These are phyloP conservation scores for Globisporangium megalacanthum DNA, from an alignment of 352 stramenopile species.

Conservation along the genomic window DNA sequence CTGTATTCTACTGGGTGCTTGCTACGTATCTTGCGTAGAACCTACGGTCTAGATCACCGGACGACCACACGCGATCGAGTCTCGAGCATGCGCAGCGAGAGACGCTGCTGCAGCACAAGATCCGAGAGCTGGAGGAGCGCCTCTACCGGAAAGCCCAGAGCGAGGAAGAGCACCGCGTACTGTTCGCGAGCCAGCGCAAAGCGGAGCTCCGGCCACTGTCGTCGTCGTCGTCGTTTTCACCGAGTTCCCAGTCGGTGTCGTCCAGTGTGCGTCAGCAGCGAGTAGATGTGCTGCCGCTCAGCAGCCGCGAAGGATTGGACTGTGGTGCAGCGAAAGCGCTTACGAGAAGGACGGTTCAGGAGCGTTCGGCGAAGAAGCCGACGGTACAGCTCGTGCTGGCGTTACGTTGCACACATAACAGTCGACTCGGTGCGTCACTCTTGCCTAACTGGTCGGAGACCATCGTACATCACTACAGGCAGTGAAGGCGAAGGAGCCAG, in stretches of 20 bases:
- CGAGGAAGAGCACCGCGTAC: constrained; percentile 9
- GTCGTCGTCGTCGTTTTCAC: neutral
- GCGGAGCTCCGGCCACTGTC: neutral
- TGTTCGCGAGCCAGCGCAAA: constrained; percentile 6
- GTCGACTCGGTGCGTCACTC: too few relatives aligned
- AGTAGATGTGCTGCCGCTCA: neutral
- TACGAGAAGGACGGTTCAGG: too few relatives aligned
- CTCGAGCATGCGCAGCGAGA: constrained; percentile 9
- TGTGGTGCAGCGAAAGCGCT: too few relatives aligned
- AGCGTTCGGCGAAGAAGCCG: neutral
- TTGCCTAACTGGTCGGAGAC: too few relatives aligned
- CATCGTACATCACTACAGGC: neutral
- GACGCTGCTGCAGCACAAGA: constrained; percentile 5
- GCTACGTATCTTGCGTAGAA: neutral
- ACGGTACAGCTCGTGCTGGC: neutral
- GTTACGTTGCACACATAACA: too few relatives aligned
- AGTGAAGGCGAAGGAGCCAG: constrained; percentile 1
- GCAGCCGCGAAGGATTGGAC: neutral
- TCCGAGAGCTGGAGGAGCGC: constrained; percentile 10
- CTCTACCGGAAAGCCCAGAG: constrained; percentile 10
- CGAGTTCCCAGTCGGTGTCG: constrained; percentile 6
- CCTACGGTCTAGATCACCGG: neutral
- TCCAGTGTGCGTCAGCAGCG: neutral
- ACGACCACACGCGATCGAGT: neutral
- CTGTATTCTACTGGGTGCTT: too few relatives aligned